Conservation (phyloP, 768 basidiomycete genomes). For the Psilocybe subaeruginosa region DNA sequence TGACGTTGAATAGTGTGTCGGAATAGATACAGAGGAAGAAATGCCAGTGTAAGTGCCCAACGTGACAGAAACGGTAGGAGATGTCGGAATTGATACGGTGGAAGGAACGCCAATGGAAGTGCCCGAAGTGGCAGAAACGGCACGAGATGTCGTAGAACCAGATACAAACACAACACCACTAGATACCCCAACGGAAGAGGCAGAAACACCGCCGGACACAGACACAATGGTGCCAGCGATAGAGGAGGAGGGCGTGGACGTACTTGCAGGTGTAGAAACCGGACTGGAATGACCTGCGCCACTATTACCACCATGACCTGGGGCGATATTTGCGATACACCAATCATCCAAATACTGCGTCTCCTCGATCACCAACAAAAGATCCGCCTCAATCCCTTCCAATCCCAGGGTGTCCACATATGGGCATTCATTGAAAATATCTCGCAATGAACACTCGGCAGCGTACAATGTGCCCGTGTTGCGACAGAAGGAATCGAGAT, state of each 20-base stretch:
- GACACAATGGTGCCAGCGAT: background rate
- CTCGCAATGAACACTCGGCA: background rate
- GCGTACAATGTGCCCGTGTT: background rate
- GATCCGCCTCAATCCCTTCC: background rate
- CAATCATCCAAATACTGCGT: background rate
- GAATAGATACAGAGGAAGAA: background rate
- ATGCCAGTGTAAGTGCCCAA: background rate
- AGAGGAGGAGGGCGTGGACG: background rate
- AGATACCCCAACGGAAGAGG: background rate
- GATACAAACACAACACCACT: background rate
- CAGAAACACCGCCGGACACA: background rate
- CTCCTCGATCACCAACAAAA: conserved; percentile 1
- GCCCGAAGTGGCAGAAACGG: background rate
- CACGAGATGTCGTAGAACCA: too few relatives aligned
- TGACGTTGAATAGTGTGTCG: background rate
- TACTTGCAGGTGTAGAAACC: background rate
- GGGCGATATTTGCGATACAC: background rate
- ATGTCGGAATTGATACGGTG: background rate
- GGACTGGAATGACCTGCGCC: background rate
- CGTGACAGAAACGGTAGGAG: background rate
- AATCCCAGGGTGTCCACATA: background rate
- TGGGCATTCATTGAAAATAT: background rate
- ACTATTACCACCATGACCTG: background rate
- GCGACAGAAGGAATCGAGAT: background rate
- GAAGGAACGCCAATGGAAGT: background rate